Conservation (phyloP, 495 filamentous ascomycete species). For the Neohortaea acidophila region DNA sequence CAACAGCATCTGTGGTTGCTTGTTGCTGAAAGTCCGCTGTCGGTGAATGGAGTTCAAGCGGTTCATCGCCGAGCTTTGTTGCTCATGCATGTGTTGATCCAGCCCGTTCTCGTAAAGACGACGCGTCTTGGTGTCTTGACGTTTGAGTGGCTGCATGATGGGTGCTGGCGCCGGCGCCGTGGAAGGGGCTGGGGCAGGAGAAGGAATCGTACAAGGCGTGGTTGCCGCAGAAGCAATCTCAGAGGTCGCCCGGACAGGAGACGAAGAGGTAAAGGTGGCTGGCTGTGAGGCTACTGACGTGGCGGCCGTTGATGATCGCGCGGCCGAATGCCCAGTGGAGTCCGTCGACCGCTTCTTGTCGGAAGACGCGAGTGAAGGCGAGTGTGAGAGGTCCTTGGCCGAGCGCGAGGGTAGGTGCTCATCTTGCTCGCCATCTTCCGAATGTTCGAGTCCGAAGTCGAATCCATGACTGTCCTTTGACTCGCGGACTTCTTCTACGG, state of each 20-base stretch:
- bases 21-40: slow-evolving; percentile 38
- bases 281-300: slow-evolving; percentile 77
- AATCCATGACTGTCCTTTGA: slow-evolving; percentile 27
- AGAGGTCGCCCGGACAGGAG: no score
- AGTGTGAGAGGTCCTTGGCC: slow-evolving; percentile 29
- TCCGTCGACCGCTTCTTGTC: slow-evolving; percentile 67
- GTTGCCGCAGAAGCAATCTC: no score
- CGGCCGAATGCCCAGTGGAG: slow-evolving; percentile 58
- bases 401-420: slow-evolving; percentile 32
- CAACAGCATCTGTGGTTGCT: slow-evolving; percentile 27
- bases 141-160: slow-evolving; percentile 26
- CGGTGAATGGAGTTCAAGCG: slow-evolving; percentile 60
- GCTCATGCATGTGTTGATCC: slow-evolving; percentile 63
- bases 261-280: slow-evolving; percentile 30
- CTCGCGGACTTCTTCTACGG: slow-evolving; percentile 18
- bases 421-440: slow-evolving; percentile 9
- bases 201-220: slow-evolving; percentile 1
- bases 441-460: slow-evolving; percentile 16
- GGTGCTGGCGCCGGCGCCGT: slow-evolving; percentile 17
- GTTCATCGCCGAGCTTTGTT: slow-evolving; percentile 60
- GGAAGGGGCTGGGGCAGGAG: slow-evolving; percentile 7
- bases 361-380: slow-evolving; percentile 44
- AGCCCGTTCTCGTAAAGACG: slow-evolving; percentile 77
- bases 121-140: slow-evolving; percentile 46
- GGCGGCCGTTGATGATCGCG: slow-evolving; percentile 72